Evolutionary conservation across 2,329 filamentous ascomycete species (phyloP).

Genomic region (Aspergillus latus): DNA sequence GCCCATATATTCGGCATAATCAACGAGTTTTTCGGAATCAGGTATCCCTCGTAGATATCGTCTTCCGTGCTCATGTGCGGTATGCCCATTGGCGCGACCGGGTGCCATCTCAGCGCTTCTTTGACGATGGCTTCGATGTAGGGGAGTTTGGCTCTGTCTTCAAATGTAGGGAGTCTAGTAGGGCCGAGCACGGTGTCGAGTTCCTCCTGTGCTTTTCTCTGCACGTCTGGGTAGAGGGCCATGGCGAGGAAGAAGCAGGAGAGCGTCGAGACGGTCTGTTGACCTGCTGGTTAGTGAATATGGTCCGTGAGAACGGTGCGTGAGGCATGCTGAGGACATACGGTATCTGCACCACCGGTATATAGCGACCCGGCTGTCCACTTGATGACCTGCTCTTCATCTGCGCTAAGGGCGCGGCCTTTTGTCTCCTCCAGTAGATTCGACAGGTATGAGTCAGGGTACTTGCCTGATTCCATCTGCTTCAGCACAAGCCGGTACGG

Average conservation of each 20-base stretch:
- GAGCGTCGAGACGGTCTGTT: conserved; percentile 13
- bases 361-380: conserved; percentile 8
- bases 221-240: conserved; percentile 11
- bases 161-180: neutral
- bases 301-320: neutral
- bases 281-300: neutral
- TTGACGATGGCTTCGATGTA: conserved; percentile 15
- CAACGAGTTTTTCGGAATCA: conserved; percentile 8
- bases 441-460: conserved; percentile 42
- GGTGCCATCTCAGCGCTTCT: conserved; percentile 15
- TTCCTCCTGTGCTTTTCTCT: conserved; percentile 13
- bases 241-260: conserved; percentile 15
- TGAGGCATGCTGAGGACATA: neutral
- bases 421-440: conserved; percentile 29
- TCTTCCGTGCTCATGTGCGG: conserved; percentile 7
- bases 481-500: conserved; percentile 48
- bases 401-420: neutral
- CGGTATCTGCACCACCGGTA: conserved; percentile 14
- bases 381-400: conserved; percentile 8
- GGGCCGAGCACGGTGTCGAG: conserved; percentile 8
- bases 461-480: conserved; percentile 35
- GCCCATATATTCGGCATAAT: conserved; percentile 16
- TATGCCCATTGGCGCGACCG: conserved; percentile 2
- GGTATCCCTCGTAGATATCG: conserved; percentile 12
- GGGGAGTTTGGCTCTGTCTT: conserved; percentile 7